A percentile compares a stretch with the other conserved stretches of the same genome.
These are phyloP conservation scores for Mrakia frigida DNA, from an alignment of 768 basidiomycete species.

Conservation along the genomic window DNA sequence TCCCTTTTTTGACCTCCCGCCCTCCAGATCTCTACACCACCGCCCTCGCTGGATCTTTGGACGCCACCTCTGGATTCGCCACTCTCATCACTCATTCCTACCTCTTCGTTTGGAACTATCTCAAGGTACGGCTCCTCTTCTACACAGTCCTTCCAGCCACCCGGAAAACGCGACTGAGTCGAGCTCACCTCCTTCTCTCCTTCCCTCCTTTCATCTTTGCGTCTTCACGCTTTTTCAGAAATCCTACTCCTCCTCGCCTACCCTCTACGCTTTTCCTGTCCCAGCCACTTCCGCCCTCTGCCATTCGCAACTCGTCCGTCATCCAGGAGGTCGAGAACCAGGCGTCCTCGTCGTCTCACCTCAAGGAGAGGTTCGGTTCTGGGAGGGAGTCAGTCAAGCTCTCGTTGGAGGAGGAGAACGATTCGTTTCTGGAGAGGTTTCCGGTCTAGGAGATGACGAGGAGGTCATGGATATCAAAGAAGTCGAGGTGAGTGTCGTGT, in stretches of 20 bases:
- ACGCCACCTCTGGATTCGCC: conserved; percentile 21
- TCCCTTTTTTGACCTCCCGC: neutral
- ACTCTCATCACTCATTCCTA: conserved; percentile 16
- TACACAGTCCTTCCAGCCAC: neutral
- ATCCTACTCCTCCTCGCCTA: conserved; percentile 20
- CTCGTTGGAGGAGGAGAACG: conserved; percentile 43
- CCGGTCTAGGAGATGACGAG: conserved; percentile 37
- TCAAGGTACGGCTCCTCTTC: neutral
- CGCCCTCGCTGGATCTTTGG: conserved; percentile 15
- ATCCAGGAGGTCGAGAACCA: conserved; percentile 54
- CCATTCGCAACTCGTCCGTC: conserved; percentile 16
- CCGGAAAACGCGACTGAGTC: neutral
- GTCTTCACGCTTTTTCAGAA: neutral
- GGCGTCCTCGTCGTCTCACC: conserved; percentile 74
- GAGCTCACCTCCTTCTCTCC: conserved; percentile 1
- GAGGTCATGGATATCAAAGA: conserved; percentile 38
- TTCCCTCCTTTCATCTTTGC: neutral
- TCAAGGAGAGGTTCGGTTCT: conserved; percentile 70
- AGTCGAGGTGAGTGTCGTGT: conserved; percentile 32
- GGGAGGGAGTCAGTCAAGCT: conserved; percentile 63
- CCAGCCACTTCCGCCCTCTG: conserved; percentile 8
- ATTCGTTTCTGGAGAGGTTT: conserved; percentile 35
- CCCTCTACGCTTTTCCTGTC: conserved; percentile 30
- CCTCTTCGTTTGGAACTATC: conserved; percentile 29
- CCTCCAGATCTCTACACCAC: conserved; percentile 31